Evolutionary conservation across 352 stramenopile species (phyloP).

Genomic region (Lagenidium giganteum): DNA sequence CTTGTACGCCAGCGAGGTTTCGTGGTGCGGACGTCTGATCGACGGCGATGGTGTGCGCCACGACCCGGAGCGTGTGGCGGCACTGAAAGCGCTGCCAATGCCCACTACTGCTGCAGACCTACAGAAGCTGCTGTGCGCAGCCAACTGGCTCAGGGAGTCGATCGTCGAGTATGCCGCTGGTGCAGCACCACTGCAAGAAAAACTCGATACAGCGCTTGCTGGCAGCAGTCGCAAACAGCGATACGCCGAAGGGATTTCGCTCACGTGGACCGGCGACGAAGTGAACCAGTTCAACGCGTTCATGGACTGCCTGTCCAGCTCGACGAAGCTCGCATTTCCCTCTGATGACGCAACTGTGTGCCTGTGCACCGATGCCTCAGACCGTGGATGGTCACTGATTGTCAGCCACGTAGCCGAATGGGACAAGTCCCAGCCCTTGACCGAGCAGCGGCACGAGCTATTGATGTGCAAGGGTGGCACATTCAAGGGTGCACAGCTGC

Average conservation of each 20-base stretch:
- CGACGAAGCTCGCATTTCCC: not conserved
- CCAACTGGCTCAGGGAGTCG: slow-evolving; percentile 4
- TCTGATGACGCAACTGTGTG: slow-evolving; percentile 1
- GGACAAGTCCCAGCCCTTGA: not conserved
- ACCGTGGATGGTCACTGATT: slow-evolving; percentile 7
- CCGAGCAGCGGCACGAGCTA: not conserved
- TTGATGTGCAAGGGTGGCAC: not conserved
- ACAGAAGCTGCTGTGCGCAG: slow-evolving; percentile 7
- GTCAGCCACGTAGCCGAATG: slow-evolving; percentile 2
- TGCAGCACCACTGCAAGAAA: not conserved
- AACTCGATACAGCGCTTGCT: not conserved
- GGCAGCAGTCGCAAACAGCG: not conserved
- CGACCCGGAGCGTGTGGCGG: slow-evolving; percentile 1
- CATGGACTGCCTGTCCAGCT: not conserved
- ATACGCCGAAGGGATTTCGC: not conserved
- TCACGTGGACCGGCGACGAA: not conserved
- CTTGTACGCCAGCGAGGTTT: not conserved
- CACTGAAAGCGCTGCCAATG: not conserved
- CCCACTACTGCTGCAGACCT: not conserved
- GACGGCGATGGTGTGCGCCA: not conserved
- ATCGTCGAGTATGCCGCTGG: not conserved
- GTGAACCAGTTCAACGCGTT: not conserved
- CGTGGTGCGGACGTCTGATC: slow-evolving; percentile 1
- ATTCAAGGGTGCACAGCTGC: not conserved
- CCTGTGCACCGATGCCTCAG: slow-evolving; percentile 6